A percentile compares a stretch with the other conserved stretches of the same genome.
Evolutionary conservation across 345 rosid species (phyloP).

Genomic region (Boechera stricta): DNA sequence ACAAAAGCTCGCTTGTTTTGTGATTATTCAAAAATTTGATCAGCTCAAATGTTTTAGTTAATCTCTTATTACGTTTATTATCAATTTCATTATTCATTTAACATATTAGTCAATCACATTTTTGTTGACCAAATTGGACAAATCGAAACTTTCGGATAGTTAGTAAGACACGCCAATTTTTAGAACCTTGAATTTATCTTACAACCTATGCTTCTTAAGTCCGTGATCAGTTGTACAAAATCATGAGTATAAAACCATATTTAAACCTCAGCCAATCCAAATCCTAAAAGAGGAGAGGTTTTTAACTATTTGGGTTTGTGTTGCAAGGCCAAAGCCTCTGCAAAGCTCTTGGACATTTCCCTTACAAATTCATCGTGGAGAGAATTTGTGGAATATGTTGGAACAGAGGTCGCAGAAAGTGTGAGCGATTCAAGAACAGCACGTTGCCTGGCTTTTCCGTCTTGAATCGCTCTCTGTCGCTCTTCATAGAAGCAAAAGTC

Average conservation of each 20-base stretch:
- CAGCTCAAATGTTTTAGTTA: too few relatives aligned
- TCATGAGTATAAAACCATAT: conserved; percentile 1
- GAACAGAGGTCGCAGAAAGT: conserved; percentile 15
- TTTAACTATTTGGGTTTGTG: conserved; percentile 16
- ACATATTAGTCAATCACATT: neutral
- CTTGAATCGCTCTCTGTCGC: conserved; percentile 73
- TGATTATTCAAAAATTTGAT: too few relatives aligned
- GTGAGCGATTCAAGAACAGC: conserved; percentile 34
- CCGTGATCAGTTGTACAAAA: conserved; percentile 30
- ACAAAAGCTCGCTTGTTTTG: too few relatives aligned
- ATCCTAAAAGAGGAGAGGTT: conserved; percentile 8
- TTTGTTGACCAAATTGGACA: neutral
- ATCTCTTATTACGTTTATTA: too few relatives aligned
- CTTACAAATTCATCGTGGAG: conserved; percentile 47
- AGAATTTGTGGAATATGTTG: conserved; percentile 37
- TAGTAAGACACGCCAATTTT: neutral
- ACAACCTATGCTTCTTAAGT: conserved; percentile 33
- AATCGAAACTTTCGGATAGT: neutral
- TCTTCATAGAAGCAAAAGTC: conserved; percentile 82
- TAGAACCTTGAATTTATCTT: conserved; percentile 23
- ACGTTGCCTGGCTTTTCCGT: conserved; percentile 63
- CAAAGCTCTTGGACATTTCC: conserved; percentile 66
- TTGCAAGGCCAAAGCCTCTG: conserved; percentile 57
- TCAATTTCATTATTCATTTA: neutral
- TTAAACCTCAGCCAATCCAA: neutral